Conservation (phyloP, 2,329 filamentous ascomycete species). For the Fusarium heterosporum region DNA sequence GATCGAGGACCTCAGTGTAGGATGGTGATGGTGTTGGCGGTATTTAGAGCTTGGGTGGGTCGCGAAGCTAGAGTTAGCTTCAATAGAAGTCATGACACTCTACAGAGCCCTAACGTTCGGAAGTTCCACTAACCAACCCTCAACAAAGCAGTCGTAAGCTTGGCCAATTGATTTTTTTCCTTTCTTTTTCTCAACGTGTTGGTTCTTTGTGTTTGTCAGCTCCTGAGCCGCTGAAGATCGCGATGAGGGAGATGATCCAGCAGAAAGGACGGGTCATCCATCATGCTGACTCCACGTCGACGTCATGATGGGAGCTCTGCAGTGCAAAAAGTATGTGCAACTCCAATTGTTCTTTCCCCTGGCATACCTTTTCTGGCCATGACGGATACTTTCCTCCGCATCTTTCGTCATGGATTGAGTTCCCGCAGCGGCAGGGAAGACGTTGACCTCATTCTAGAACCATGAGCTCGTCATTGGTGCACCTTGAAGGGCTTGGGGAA, state of each 20-base stretch:
- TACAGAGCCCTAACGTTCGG: not conserved
- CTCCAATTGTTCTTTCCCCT: slow-evolving; percentile 23
- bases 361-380: slow-evolving; percentile 5
- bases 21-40: slow-evolving; percentile 13
- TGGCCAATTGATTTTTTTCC: not conserved
- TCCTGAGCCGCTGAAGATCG: slow-evolving; percentile 2
- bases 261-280: slow-evolving; percentile 22
- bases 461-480: slow-evolving; percentile 30
- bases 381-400: slow-evolving; percentile 37
- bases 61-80: slow-evolving; percentile 18
- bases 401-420: slow-evolving; percentile 38
- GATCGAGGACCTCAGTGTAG: not conserved
- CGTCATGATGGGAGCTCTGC: slow-evolving; percentile 30
- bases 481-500: not conserved
- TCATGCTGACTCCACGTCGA: slow-evolving; percentile 43
- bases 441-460: slow-evolving; percentile 23
- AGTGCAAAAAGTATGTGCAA: slow-evolving; percentile 11
- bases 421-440: not conserved
- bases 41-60: slow-evolving; percentile 9
- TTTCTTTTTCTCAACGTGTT: not conserved
- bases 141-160: not conserved
- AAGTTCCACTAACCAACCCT: not conserved
- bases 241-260: slow-evolving; percentile 9
- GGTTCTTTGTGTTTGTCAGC: slow-evolving; percentile 14
- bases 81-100: slow-evolving; percentile 19